Base-by-base conservation (phyloP, 495 filamentous ascomycete genomes). In the Aspergillus cristatus region DNA sequence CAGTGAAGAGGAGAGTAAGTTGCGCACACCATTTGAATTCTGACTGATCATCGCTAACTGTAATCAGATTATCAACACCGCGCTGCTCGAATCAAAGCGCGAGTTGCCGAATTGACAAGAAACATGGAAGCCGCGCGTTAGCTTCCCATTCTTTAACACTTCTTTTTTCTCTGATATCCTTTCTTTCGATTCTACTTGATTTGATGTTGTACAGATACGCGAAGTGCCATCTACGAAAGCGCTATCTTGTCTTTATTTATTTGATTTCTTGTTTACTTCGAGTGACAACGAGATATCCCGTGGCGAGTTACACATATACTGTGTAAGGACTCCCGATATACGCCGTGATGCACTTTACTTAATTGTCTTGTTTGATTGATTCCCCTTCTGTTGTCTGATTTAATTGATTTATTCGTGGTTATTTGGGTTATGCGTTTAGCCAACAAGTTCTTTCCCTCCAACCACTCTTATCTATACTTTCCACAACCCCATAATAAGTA, bases 21-120 rank as follows among this genome's bases (percentile, higher is more conserved):
- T 0, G 6, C n/a, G n/a, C n/a, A n/a, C n/a, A n/a, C n/a, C n/a
- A n/a, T n/a, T n/a, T n/a, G n/a, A n/a, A n/a, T n/a, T n/a, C n/a
- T n/a, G n/a, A n/a, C n/a, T n/a, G n/a, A n/a, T n/a, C n/a, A n/a
- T n/a, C n/a, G 39, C 50, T 58, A 45, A 58, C 41, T 53, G 45
- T 18, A n/a, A 32, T 48, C 7, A 42, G 93, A 86, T 87, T 18
- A 96, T 98, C 47, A 98, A 58, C 85, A 86, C 28, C 84, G 91
- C 38, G 91, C 96, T 41, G 91, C 91, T 25, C 84, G 93, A 38
- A 98, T 98, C 74, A 96, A 96, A 64, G 93, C 93, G 38, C 76
- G 91, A 25, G 93, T 98, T 32, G 91, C 91, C 32, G 86, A 94
- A 61, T 60, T 98, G 50, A 98, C 93, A 10, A 83, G 83, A 42